Conservation (phyloP, 805 yeast genomes). For the Candida silvicultrix region DNA sequence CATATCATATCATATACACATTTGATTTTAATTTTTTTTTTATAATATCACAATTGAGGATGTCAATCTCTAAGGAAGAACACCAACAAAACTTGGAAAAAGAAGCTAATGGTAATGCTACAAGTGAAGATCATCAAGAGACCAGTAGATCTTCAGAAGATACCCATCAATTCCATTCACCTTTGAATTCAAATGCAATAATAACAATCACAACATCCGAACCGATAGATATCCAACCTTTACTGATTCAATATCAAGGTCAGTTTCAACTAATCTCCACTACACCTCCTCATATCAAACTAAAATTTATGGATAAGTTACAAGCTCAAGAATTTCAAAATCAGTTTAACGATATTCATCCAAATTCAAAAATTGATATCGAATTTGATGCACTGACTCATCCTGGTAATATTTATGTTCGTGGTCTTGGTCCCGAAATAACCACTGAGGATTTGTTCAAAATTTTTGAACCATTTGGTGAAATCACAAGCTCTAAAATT, state of each 20-base stretch:
- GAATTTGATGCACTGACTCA: conserved; percentile 32
- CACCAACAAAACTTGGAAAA: neutral
- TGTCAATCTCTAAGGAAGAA: neutral
- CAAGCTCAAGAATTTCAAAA: conserved; percentile 9
- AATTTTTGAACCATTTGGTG: conserved; percentile 34
- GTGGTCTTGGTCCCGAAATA: conserved; percentile 36
- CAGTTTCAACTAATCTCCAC: neutral
- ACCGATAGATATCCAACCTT: neutral
- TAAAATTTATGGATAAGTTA: conserved; percentile 15
- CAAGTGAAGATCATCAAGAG: neutral
- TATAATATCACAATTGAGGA: too few species aligned
- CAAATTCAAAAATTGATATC: conserved; percentile 3
- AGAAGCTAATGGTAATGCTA: too few species aligned
- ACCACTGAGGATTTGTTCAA: conserved; percentile 29
- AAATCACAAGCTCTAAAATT: conserved; percentile 37
- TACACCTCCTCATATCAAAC: conserved; percentile 1
- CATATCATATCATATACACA: too few species aligned
- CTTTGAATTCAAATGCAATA: conserved; percentile 20
- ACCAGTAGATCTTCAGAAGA: neutral
- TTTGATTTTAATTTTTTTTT: neutral
- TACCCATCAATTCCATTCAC: conserved; percentile 13
- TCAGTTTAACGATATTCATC: neutral
- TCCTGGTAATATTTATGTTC: conserved; percentile 52
- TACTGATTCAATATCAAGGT: neutral
- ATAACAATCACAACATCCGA: conserved; percentile 7